These are phyloP conservation scores for Lepidium aucheri DNA, from an alignment of 345 rosid genomes.

Conservation along the genomic window DNA sequence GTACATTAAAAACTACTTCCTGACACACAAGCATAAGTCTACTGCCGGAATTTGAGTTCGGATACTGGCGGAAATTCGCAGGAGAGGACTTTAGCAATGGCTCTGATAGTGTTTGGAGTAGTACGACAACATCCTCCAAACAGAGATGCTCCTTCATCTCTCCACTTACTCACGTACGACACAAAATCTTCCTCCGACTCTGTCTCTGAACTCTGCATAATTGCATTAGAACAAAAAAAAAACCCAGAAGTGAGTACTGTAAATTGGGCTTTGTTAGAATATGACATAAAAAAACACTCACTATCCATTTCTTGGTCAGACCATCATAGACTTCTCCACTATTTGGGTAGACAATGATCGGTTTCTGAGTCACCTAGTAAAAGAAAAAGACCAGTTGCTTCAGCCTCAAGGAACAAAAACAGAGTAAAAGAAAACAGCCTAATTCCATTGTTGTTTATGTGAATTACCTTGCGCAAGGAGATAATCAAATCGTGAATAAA, in stretches of 20 bases:
- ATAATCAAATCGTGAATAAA: conserved; percentile 50
- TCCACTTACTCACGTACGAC: conserved; percentile 61
- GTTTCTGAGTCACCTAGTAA: conserved; percentile 58
- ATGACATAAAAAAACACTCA: conserved; percentile 26
- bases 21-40: not conserved
- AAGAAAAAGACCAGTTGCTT: not conserved
- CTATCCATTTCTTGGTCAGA: conserved; percentile 61
- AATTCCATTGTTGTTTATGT: not conserved
- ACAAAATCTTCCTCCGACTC: conserved; percentile 72
- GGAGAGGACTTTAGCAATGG: conserved; percentile 45
- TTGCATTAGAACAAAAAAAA: not conserved
- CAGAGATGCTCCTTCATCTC: conserved; percentile 62
- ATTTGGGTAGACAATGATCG: conserved; percentile 69
- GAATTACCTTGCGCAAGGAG: conserved; percentile 41
- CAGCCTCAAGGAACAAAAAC: not conserved
- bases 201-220: conserved; percentile 41
- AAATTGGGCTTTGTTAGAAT: not conserved
- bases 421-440: not conserved
- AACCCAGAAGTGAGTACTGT: not conserved
- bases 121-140: conserved; percentile 96
- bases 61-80: conserved; percentile 21
- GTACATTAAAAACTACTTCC: not conserved
- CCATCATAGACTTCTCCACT: conserved; percentile 79
- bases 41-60: not conserved
- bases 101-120: conserved; percentile 70